phyloP scores from a whole-genome alignment of 441 rosid species.

The Melianthus villosus region DNA sequence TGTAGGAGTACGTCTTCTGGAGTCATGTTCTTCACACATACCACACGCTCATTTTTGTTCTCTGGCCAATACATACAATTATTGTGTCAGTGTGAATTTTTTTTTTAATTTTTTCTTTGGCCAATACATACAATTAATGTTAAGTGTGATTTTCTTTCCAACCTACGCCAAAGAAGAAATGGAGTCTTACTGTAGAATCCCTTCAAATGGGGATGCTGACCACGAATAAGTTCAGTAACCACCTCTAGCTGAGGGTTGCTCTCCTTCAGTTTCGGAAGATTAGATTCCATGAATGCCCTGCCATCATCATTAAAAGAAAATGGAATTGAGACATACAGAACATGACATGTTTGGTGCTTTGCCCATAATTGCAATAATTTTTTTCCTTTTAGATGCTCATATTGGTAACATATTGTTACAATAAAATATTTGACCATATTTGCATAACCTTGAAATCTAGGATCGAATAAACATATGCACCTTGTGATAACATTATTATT shows the following conservation, averaged over 20 bases:
- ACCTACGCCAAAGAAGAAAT: background rate
- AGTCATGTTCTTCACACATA: slow-evolving; percentile 65
- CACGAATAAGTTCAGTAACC: slow-evolving; percentile 51
- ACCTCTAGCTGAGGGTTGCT: slow-evolving; percentile 67
- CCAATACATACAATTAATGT: background rate
- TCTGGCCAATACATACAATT: slow-evolving; percentile 16
- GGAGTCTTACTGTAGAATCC: slow-evolving; percentile 47
- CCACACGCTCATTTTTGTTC: slow-evolving; percentile 60
- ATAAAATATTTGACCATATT: too few relatives aligned
- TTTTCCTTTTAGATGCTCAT: too few relatives aligned
- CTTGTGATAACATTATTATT: too few relatives aligned
- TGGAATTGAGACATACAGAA: too few relatives aligned
- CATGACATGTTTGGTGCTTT: too few relatives aligned
- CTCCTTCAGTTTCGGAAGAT: slow-evolving; percentile 44
- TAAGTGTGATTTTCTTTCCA: background rate
- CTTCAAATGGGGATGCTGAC: slow-evolving; percentile 78
- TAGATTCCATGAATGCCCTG: slow-evolving; percentile 77
- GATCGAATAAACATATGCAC: too few relatives aligned
- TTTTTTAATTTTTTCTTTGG: too few relatives aligned
- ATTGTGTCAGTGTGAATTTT: background rate
- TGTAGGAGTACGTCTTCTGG: slow-evolving; percentile 47
- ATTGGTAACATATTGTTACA: too few relatives aligned
- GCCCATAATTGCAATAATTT: too few relatives aligned
- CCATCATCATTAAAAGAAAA: too few relatives aligned
- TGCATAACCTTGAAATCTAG: too few relatives aligned